Percentiles rank a stretch among this genome's conserved stretches.
Evolutionary conservation across 352 stramenopile species (phyloP).

Genomic region (Vaucheria bursata): DNA sequence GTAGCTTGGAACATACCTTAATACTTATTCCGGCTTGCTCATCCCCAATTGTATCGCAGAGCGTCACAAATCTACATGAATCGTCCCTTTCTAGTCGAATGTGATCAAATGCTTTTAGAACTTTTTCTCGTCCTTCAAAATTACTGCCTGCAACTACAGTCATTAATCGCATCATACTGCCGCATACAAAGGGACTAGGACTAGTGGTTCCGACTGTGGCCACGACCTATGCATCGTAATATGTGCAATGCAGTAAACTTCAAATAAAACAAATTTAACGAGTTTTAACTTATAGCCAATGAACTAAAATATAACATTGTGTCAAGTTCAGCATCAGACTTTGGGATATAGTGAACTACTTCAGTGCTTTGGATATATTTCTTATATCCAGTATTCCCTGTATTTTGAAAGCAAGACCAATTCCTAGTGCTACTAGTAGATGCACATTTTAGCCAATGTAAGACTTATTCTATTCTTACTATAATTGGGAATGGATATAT

Average conservation of each 20-base stretch:
- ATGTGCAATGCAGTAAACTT: neutral
- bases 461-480: too few species aligned
- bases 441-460: too few species aligned
- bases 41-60: neutral
- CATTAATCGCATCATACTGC: constrained; percentile 29
- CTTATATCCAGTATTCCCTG: neutral
- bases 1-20: neutral
- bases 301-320: neutral
- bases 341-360: neutral
- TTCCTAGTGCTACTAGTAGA: too few species aligned
- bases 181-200: constrained; percentile 2
- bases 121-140: constrained; percentile 20
- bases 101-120: constrained; percentile 41
- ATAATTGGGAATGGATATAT: too few species aligned
- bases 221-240: neutral
- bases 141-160: constrained; percentile 28
- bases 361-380: neutral
- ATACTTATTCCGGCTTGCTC: neutral
- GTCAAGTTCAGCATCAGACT: neutral
- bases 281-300: neutral
- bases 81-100: constrained; percentile 24
- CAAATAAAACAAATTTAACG: neutral
- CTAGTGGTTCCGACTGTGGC: neutral
- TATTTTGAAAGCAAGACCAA: neutral
- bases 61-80: neutral